A percentile compares a stretch with the other conserved stretches of the same genome.
phyloP scores from a whole-genome alignment of 345 rosid species.

The Trapa incisa region DNA sequence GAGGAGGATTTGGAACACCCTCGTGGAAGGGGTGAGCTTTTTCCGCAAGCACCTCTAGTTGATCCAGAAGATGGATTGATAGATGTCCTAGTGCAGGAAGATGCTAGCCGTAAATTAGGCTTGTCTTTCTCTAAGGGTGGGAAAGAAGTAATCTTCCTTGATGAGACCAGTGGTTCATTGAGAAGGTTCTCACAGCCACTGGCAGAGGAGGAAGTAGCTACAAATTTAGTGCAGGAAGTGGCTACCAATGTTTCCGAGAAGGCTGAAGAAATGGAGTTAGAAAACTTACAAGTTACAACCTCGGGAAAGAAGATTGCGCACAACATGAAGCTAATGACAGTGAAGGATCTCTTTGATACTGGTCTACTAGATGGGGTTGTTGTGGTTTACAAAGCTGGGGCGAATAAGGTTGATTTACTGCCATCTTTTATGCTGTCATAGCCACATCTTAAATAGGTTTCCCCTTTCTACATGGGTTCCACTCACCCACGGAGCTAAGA shows the following conservation, averaged over 20 bases:
- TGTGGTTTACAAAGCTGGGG: slow-evolving; percentile 74
- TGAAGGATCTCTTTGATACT: slow-evolving; percentile 84
- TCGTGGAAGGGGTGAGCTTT: slow-evolving; percentile 14
- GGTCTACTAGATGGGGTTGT: slow-evolving; percentile 78
- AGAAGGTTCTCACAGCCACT: slow-evolving; percentile 19
- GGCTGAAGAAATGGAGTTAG: slow-evolving; percentile 29
- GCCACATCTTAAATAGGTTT: background rate
- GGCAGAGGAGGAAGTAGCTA: slow-evolving; percentile 13
- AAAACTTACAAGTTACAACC: slow-evolving; percentile 44
- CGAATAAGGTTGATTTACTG: slow-evolving; percentile 42
- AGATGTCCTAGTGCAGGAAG: slow-evolving; percentile 13
- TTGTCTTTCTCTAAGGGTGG: background rate
- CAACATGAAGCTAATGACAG: slow-evolving; percentile 58
- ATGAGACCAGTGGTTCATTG: slow-evolving; percentile 12
- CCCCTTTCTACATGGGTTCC: no score
- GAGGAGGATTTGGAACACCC: slow-evolving; percentile 17
- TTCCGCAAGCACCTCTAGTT: background rate
- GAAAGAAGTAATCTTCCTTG: slow-evolving; percentile 10
- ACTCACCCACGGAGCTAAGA: no score
- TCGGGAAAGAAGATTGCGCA: slow-evolving; percentile 31
- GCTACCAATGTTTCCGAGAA: slow-evolving; percentile 28
- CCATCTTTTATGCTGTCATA: background rate
- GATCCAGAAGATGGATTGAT: slow-evolving; percentile 10
- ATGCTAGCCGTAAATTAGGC: background rate
- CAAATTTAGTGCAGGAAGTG: slow-evolving; percentile 20